Conservation (phyloP, 306 rosid species). For the Cucurbita pepo region DNA sequence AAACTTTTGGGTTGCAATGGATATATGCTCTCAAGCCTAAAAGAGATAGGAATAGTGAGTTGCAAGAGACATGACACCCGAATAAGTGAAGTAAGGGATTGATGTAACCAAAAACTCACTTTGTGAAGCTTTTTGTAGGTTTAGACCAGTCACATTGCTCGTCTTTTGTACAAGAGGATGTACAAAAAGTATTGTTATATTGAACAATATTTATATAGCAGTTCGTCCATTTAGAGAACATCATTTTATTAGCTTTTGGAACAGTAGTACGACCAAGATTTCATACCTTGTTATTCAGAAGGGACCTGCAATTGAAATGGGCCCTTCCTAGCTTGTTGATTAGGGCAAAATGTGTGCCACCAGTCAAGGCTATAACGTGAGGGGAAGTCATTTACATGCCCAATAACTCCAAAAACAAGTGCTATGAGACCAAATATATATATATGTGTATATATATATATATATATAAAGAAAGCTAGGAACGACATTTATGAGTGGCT, state of each 20-base stretch:
- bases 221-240: not conserved
- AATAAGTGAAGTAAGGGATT: no score
- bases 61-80: no score
- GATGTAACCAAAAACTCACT: not conserved
- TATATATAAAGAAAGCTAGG: not conserved
- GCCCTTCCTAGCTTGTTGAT: not conserved
- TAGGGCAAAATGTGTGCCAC: not conserved
- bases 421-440: not conserved
- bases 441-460: not conserved
- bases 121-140: not conserved
- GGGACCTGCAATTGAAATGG: not conserved
- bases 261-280: not conserved
- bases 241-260: not conserved
- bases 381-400: not conserved
- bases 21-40: no score
- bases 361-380: not conserved
- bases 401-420: not conserved
- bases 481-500: not conserved
- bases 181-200: not conserved
- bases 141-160: not conserved
- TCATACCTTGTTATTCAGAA: no score
- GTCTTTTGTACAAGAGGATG: not conserved
- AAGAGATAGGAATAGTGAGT: no score
- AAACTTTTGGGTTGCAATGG: no score
- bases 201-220: not conserved